Evolutionary conservation across 495 filamentous ascomycete genomes (phyloP), one percentile per base, ranked within the genome.

Genomic region (Penicillium macrosclerotiorum): DNA sequence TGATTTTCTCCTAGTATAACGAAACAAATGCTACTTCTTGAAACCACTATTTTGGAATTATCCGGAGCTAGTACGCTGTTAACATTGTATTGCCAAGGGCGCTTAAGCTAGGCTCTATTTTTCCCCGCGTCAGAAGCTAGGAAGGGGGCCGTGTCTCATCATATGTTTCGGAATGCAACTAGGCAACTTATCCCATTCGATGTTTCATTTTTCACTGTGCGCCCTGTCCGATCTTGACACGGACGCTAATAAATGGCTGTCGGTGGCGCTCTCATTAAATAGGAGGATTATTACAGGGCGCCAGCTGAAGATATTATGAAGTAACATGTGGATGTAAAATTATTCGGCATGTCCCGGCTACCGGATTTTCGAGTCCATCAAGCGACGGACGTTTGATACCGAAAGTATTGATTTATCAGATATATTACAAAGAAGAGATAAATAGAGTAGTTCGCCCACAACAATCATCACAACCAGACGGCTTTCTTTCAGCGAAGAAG

Each of bases 231-330:
- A 44, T 44, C 47, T 32, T 20, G 47, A 43, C 47, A 49, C 47
- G 47, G 47, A 44, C 22, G 18, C 30, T 3, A 18, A 23, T n/a
- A 17, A 18, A 25, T 7, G 1, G 39, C 30, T 18, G 31, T 8
- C 27, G 7, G 57, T 52, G 45, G 49, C 19, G 60, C 52, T 57
- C 50, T 51, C 11, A 47, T 14, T 42, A 13, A 5, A 6, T 17
- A 11, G 20, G 22, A 22, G 22, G 3, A 27, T 8, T 39, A 9
- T 20, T 31, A 8, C 23, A n/a, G 16, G 20, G 14, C 17, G 33
- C 8, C 8, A 11, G 22, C 22, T 36, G 9, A 19, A 20, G 17
- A 12, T 4, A 36, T 36, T 8, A 20, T 9, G 7, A 36, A 8
- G 22, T 4, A 3, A 11, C 13, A 20, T 2, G 33, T 19, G 33